Evolutionary conservation across 768 basidiomycete species (phyloP).

Genomic region (Holtermanniella nyarrowii): DNA sequence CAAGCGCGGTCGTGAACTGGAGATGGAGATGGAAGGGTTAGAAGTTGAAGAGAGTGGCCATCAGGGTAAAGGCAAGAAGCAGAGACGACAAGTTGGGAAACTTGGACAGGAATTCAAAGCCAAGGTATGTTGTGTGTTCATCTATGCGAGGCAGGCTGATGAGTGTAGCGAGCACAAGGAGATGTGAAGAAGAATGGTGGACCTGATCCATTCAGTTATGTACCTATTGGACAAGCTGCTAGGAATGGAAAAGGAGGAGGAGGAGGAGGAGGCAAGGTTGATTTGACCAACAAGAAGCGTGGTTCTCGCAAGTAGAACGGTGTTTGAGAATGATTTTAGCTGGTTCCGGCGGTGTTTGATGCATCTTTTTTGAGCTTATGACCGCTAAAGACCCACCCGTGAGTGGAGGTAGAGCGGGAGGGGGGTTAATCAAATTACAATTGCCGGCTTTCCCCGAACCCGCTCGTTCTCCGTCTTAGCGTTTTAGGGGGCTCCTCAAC

Average conservation of each 20-base stretch:
- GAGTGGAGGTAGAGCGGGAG: too few relatives aligned
- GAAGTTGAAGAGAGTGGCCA: slow-evolving; percentile 61
- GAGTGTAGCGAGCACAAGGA: slow-evolving; percentile 73
- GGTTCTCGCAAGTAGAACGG: slow-evolving; percentile 20
- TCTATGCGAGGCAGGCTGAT: neutral
- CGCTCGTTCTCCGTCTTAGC: too few relatives aligned
- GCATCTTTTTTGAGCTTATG: too few relatives aligned
- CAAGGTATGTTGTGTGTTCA: slow-evolving; percentile 55
- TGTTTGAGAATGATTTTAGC: too few relatives aligned
- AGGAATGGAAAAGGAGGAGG: slow-evolving; percentile 52
- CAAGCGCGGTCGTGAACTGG: slow-evolving; percentile 74
- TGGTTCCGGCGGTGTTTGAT: too few relatives aligned
- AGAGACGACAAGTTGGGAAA: slow-evolving; percentile 46
- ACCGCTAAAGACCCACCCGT: too few relatives aligned
- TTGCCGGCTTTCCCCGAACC: too few relatives aligned
- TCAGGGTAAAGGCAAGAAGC: slow-evolving; percentile 37
- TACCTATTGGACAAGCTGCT: slow-evolving; percentile 68
- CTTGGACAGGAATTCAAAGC: slow-evolving; percentile 89
- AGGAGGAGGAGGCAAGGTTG: slow-evolving; percentile 15
- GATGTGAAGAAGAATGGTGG: slow-evolving; percentile 78
- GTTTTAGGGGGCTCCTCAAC: too few relatives aligned
- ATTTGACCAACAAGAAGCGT: slow-evolving; percentile 40
- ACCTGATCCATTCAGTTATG: slow-evolving; percentile 84
- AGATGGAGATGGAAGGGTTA: slow-evolving; percentile 51
- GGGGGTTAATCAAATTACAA: too few relatives aligned